Conservation (phyloP, 176 grass and related monocot species). For the Eragrostis curvula region DNA sequence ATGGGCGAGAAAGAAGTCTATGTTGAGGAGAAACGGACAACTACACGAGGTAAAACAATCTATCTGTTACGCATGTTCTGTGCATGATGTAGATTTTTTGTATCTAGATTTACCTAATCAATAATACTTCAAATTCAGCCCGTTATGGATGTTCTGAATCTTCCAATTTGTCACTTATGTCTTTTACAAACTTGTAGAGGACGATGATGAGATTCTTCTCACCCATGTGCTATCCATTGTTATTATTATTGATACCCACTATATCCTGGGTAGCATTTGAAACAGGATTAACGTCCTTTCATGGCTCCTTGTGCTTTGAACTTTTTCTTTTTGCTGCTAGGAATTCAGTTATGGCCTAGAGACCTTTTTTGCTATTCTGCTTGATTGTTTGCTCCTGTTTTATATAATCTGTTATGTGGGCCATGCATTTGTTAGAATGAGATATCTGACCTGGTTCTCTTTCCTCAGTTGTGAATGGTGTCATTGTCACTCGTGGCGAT, state of each 20-base stretch:
- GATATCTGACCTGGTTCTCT: background rate
- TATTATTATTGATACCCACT: background rate
- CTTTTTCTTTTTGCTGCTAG: background rate
- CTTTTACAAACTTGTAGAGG: conserved; percentile 3
- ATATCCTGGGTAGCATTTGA: background rate
- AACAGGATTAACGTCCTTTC: background rate
- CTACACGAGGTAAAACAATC: conserved; percentile 56
- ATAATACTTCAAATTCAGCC: background rate
- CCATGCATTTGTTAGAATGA: background rate
- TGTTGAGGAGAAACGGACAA: conserved; percentile 67
- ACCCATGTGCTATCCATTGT: background rate
- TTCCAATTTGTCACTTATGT: background rate
- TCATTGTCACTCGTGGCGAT: conserved; percentile 33
- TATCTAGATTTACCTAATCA: background rate
- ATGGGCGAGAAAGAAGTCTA: conserved; percentile 52
- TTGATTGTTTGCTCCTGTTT: background rate
- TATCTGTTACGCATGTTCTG: background rate
- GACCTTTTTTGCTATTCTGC: background rate
- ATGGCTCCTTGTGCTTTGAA: background rate
- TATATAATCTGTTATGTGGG: background rate
- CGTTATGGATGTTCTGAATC: background rate
- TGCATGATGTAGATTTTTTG: background rate
- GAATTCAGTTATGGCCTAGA: background rate
- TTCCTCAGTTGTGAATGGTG: conserved; percentile 45
- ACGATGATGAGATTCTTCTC: background rate